These are phyloP conservation scores for Cladophialophora chaetospira DNA, from an alignment of 2,329 filamentous ascomycete species.

Conservation along the genomic window DNA sequence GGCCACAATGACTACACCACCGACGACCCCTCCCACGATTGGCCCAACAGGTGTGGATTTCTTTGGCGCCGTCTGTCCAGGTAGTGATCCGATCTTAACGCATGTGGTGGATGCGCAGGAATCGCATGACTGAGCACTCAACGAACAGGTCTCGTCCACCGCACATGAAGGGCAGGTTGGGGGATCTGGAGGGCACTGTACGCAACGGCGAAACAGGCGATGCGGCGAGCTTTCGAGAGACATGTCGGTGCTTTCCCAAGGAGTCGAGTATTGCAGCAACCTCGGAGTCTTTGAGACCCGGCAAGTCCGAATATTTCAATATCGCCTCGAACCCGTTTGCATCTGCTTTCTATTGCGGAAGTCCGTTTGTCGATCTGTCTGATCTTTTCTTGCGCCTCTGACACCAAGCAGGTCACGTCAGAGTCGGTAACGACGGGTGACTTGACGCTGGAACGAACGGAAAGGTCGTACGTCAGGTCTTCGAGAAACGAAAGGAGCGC, in stretches of 20 bases:
- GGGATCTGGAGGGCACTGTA: slow-evolving; percentile 54
- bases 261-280: slow-evolving; percentile 10
- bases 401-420: not conserved
- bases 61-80: slow-evolving; percentile 37
- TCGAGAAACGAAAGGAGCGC: slow-evolving; percentile 5
- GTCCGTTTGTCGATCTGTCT: not conserved
- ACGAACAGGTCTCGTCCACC: slow-evolving; percentile 58
- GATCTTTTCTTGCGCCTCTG: not conserved
- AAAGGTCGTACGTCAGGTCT: not conserved
- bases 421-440: not conserved
- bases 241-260: not conserved
- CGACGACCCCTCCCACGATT: slow-evolving; percentile 89
- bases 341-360: too few species aligned
- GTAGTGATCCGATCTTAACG: slow-evolving; percentile 45
- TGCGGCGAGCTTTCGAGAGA: slow-evolving; percentile 35
- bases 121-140: slow-evolving; percentile 61
- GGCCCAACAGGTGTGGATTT: slow-evolving; percentile 61
- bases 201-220: slow-evolving; percentile 60
- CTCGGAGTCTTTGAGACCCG: too few species aligned
- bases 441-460: not conserved
- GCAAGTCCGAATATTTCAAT: not conserved
- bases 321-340: not conserved
- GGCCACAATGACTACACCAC: slow-evolving; percentile 75
- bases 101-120: slow-evolving; percentile 62
- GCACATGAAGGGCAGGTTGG: slow-evolving; percentile 65